These are phyloP conservation scores for Peniophora sp. DNA, from an alignment of 1,284 basidiomycete species.

Conservation along the genomic window DNA sequence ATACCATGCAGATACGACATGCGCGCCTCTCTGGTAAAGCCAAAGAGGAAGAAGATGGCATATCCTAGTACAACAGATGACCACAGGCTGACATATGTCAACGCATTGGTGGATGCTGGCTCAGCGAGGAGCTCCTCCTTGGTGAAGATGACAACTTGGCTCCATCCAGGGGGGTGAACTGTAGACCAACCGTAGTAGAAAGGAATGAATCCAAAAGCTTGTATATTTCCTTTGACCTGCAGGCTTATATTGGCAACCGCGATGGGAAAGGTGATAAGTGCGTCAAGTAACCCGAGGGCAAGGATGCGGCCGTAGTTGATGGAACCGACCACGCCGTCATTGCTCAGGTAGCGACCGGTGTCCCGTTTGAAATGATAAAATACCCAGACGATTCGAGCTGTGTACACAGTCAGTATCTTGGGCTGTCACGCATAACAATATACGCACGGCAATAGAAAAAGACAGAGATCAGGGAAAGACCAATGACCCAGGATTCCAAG, in stretches of 20 bases:
- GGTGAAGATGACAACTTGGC: too few relatives aligned
- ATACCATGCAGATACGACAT: neutral
- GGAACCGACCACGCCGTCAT: neutral
- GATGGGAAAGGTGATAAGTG: neutral
- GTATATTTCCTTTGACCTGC: neutral
- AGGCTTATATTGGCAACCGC: neutral
- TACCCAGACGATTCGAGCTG: neutral
- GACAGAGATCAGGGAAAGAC: neutral
- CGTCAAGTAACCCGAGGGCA: neutral
- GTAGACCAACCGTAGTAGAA: neutral
- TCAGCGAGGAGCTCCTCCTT: neutral
- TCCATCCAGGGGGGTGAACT: neutral
- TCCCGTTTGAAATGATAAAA: neutral
- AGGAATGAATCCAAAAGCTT: neutral
- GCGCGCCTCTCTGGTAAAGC: neutral
- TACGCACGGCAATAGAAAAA: neutral
- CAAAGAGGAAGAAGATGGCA: neutral
- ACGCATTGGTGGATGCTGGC: neutral
- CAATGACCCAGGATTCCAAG: neutral
- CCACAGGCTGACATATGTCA: neutral
- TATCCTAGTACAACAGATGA: neutral
- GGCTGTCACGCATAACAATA: neutral
- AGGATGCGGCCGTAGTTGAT: neutral
- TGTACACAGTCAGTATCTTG: neutral
- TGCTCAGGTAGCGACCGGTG: neutral